Percentiles rank a stretch among this genome's conserved stretches.
Conservation (phyloP, 768 basidiomycete genomes). For the Mycena maculata region DNA sequence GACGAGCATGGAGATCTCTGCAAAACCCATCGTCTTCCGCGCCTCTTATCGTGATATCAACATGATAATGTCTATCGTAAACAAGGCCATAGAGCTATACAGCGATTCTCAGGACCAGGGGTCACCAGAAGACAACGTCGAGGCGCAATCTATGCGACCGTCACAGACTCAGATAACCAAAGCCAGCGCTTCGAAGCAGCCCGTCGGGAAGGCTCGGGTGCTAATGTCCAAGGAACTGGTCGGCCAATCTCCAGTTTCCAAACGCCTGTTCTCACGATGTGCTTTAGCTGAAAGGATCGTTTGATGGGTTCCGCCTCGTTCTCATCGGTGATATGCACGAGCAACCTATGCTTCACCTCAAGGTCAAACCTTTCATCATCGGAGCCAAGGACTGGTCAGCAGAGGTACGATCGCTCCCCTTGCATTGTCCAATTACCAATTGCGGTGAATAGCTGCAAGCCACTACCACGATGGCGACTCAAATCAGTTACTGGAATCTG, state of each 20-base stretch:
- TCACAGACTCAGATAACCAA: conserved; percentile 32
- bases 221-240: conserved; percentile 87
- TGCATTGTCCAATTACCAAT: not conserved
- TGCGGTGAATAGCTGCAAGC: conserved; percentile 74
- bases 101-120: conserved; percentile 51
- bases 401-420: conserved; percentile 62
- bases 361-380: conserved; percentile 85
- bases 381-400: conserved; percentile 94
- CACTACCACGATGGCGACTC: conserved; percentile 81
- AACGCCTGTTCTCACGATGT: conserved; percentile 1
- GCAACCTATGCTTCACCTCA: conserved; percentile 91
- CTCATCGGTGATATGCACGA: conserved; percentile 96
- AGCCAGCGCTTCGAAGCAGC: conserved; percentile 33
- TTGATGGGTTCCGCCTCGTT: conserved; percentile 93
- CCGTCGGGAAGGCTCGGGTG: conserved; percentile 55
- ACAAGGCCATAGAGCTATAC: conserved; percentile 88
- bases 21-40: conserved; percentile 89
- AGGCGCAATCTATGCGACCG: conserved; percentile 29
- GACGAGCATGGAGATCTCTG: conserved; percentile 84
- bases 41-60: conserved; percentile 96
- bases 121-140: conserved; percentile 10
- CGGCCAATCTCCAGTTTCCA: conserved; percentile 29
- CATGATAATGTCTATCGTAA: conserved; percentile 87
- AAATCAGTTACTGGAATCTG: conserved; percentile 96
- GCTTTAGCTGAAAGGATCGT: conserved; percentile 79